Conservation (phyloP, 805 yeast species). For the Kazachstania viticola region DNA sequence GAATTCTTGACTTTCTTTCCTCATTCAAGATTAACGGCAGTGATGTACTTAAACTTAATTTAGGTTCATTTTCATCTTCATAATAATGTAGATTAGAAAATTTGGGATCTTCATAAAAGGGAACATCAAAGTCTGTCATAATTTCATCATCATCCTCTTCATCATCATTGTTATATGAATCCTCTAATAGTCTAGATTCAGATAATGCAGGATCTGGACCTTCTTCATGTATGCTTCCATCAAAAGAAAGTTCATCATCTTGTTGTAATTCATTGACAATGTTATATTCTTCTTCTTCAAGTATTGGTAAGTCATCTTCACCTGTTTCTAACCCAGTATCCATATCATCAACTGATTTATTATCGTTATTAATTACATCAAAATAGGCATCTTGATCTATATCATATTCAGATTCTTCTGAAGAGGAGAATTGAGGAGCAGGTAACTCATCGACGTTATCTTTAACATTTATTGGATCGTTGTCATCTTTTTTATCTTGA, state of each 20-base stretch:
- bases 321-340: conserved; percentile 25
- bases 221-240: conserved; percentile 26
- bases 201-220: conserved; percentile 22
- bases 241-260: conserved; percentile 23
- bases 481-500: neutral
- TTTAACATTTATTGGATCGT: conserved; percentile 4
- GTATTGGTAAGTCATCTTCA: conserved; percentile 23
- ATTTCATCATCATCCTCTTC: conserved; percentile 24
- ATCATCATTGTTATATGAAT: conserved; percentile 20
- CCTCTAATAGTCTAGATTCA: conserved; percentile 4
- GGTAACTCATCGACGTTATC: conserved; percentile 14
- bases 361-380: conserved; percentile 19
- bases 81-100: conserved; percentile 25
- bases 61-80: conserved; percentile 24
- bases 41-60: conserved; percentile 23
- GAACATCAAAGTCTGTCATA: conserved; percentile 28
- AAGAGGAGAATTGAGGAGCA: conserved; percentile 20
- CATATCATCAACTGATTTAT: conserved; percentile 25
- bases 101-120: conserved; percentile 33
- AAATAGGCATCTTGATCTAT: conserved; percentile 24
- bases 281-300: conserved; percentile 24
- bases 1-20: conserved; percentile 17
- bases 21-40: conserved; percentile 24
- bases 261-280: conserved; percentile 22
- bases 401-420: conserved; percentile 27